A percentile compares a stretch with the other conserved stretches of the same genome.
phyloP scores from a whole-genome alignment of 306 rosid species.

The Astragalus glycyphyllos region DNA sequence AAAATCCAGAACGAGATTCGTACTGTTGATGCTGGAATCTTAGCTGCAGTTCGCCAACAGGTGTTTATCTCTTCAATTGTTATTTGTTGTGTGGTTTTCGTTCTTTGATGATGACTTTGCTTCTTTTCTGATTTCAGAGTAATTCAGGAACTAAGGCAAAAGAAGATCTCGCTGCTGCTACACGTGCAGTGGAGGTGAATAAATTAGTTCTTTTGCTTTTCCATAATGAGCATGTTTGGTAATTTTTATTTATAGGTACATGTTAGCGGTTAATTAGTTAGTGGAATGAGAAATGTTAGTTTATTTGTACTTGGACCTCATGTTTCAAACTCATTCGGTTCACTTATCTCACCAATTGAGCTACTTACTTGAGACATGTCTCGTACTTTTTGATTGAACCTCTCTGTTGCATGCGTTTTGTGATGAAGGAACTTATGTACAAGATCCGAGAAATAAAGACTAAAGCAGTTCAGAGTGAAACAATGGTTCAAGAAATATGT shows the following conservation, averaged over 20 bases:
- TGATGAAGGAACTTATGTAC: slow-evolving; percentile 91
- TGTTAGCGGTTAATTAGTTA: too few species aligned
- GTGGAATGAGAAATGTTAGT: too few species aligned
- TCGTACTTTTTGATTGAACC: slow-evolving; percentile 11
- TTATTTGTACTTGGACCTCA: too few species aligned
- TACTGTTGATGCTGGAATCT: slow-evolving; percentile 88
- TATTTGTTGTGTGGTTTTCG: neutral
- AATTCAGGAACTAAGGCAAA: slow-evolving; percentile 96
- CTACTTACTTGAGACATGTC: too few species aligned
- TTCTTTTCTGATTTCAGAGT: slow-evolving; percentile 70
- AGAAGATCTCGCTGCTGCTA: slow-evolving; percentile 98
- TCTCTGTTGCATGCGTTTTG: slow-evolving; percentile 19
- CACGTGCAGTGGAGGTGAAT: slow-evolving; percentile 78
- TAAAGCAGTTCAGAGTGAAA: slow-evolving; percentile 97
- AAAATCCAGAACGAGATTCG: slow-evolving; percentile 94
- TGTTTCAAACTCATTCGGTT: too few species aligned
- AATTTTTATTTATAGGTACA: too few species aligned
- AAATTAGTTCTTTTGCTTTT: neutral
- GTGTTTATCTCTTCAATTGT: slow-evolving; percentile 39
- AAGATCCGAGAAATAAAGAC: slow-evolving; percentile 93
- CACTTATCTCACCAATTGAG: too few species aligned
- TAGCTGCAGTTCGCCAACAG: slow-evolving; percentile 96
- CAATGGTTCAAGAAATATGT: slow-evolving; percentile 98
- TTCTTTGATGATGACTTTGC: slow-evolving; percentile 38
- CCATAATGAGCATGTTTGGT: neutral